Evolutionary conservation across 2,329 filamentous ascomycete species (phyloP).

Genomic region (Paracamarosporium sp.): DNA sequence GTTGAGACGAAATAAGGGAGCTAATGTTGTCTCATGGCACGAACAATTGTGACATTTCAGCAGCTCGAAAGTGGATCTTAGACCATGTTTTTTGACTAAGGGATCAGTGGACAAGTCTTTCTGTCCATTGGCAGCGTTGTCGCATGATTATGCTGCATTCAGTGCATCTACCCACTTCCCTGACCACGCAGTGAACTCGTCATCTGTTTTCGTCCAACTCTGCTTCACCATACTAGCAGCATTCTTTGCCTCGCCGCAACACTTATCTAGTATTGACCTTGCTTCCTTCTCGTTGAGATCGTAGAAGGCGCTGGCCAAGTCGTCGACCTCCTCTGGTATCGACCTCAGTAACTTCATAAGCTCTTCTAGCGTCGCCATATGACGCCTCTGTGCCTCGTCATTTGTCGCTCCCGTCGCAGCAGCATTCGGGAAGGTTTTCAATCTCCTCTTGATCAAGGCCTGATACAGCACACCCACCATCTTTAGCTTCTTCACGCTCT

Average conservation of each 20-base stretch:
- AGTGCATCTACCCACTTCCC: conserved; percentile 60
- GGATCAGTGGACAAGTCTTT: no score
- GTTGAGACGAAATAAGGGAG: no score
- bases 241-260: conserved; percentile 65
- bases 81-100: no score
- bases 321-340: conserved; percentile 73
- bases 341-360: conserved; percentile 63
- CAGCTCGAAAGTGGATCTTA: no score
- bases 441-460: conserved; percentile 71
- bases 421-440: conserved; percentile 61
- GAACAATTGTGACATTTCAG: no score
- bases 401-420: conserved; percentile 6
- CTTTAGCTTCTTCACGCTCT: conserved; percentile 68
- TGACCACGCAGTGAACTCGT: conserved; percentile 84
- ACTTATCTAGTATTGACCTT: conserved; percentile 64
- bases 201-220: conserved; percentile 69
- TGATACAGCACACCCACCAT: conserved; percentile 73
- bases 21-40: no score
- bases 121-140: no score
- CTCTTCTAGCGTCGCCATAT: conserved; percentile 56
- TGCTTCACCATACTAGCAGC: conserved; percentile 63
- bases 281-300: conserved; percentile 67
- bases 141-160: conserved; percentile 40
- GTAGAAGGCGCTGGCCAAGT: conserved; percentile 76
- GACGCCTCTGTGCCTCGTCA: conserved; percentile 1